Percentiles rank a stretch among this genome's conserved stretches.
Evolutionary conservation across 2,329 filamentous ascomycete genomes (phyloP).

Genomic region (Raffaelea arxii): DNA sequence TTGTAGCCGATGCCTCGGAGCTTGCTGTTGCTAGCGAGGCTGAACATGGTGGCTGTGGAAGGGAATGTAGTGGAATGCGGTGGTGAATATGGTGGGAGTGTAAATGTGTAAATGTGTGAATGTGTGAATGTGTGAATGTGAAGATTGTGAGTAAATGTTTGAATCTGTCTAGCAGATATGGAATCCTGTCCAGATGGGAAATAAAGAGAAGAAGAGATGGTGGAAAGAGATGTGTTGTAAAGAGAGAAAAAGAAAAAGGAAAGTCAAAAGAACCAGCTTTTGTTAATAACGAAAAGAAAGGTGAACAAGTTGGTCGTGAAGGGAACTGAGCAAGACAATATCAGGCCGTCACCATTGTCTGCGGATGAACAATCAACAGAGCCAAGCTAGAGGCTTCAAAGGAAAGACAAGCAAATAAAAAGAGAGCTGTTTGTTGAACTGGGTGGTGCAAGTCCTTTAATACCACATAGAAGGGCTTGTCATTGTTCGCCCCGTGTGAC

Average conservation of each 20-base stretch:
- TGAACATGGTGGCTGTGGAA: conserved; percentile 25
- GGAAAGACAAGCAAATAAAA: not conserved
- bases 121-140: too few relatives aligned
- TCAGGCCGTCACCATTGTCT: not conserved
- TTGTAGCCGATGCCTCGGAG: conserved; percentile 59
- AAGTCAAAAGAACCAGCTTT: conserved; percentile 11
- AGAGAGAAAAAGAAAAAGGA: conserved; percentile 1
- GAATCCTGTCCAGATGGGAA: too few relatives aligned
- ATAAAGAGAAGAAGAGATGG: not conserved
- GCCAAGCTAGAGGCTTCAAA: too few relatives aligned
- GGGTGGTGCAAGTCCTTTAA: not conserved
- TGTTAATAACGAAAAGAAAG: not conserved
- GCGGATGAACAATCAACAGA: too few relatives aligned
- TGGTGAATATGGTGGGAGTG: too few relatives aligned
- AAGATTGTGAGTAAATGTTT: too few relatives aligned
- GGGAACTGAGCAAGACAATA: not conserved
- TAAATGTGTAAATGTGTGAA: too few relatives aligned
- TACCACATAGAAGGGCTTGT: not conserved
- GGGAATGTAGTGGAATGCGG: too few relatives aligned
- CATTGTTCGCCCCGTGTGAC: not conserved
- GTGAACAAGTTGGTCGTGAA: not conserved
- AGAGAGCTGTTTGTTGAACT: not conserved
- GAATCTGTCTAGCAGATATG: conserved; percentile 7
- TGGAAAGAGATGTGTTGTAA: not conserved
- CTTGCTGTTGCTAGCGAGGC: conserved; percentile 27